Evolutionary conservation across 139 green algal species (phyloP).

Genomic region (Nannochloris sp.): DNA sequence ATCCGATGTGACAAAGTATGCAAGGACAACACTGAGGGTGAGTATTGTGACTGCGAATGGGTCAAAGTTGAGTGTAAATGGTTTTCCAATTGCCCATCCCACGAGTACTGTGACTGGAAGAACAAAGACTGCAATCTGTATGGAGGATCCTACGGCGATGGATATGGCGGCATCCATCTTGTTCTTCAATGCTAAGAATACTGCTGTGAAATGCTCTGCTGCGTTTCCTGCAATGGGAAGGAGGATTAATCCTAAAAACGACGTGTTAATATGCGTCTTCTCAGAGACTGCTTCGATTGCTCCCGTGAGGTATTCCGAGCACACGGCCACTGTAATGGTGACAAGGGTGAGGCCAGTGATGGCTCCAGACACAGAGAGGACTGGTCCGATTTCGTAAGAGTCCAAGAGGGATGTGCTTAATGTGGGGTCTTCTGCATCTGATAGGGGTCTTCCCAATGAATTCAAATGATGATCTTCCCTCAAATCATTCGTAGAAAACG

Average conservation of each 20-base stretch:
- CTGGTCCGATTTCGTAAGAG: constrained; percentile 34
- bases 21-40: constrained; percentile 57
- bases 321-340: constrained; percentile 59
- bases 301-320: constrained; percentile 66
- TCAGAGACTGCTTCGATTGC: constrained; percentile 62
- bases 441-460: no score
- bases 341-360: constrained; percentile 45
- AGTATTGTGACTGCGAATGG: constrained; percentile 29
- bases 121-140: constrained; percentile 81
- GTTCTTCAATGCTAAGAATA: constrained; percentile 85
- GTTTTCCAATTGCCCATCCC: constrained; percentile 57
- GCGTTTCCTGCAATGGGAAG: constrained; percentile 85
- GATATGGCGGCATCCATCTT: constrained; percentile 89
- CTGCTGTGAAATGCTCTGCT: constrained; percentile 79
- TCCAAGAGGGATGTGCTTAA: background rate
- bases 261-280: constrained; percentile 50
- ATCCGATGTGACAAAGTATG: constrained; percentile 65
- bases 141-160: constrained; percentile 69
- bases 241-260: constrained; percentile 73
- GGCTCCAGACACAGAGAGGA: constrained; percentile 48
- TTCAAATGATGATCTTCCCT: background rate
- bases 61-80: constrained; percentile 70
- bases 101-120: constrained; percentile 68
- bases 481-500: constrained; percentile 20
- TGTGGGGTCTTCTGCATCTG: background rate